These are phyloP conservation scores for Fusarium aywerte DNA, from an alignment of 2,329 filamentous ascomycete genomes.

Conservation along the genomic window DNA sequence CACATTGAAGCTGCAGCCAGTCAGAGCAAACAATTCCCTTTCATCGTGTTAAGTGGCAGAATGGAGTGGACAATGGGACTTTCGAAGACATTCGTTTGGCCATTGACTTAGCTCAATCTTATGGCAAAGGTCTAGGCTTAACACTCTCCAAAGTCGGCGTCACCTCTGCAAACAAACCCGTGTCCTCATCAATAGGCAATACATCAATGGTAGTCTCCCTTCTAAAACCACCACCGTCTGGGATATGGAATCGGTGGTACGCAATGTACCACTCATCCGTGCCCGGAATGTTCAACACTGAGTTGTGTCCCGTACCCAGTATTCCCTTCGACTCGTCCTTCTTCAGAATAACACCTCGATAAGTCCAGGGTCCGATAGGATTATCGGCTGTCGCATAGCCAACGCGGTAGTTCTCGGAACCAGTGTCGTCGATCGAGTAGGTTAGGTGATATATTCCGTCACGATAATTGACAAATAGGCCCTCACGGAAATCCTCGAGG, in stretches of 20 bases:
- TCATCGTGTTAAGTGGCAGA: no score
- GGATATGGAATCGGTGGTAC: constrained; percentile 61
- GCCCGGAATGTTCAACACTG: constrained; percentile 58
- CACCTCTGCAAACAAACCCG: constrained; percentile 53
- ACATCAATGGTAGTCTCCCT: constrained; percentile 58
- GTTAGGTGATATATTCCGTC: constrained; percentile 59
- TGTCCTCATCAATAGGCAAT: constrained; percentile 52
- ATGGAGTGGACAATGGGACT: no score
- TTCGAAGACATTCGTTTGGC: no score
- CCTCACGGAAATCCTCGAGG: constrained; percentile 56
- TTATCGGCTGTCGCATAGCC: constrained; percentile 56
- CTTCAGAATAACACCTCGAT: constrained; percentile 56
- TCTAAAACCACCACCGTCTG: constrained; percentile 56
- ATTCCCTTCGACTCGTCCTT: constrained; percentile 56
- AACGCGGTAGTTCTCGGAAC: constrained; percentile 58
- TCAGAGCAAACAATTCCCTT: no score
- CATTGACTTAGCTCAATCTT: not conserved
- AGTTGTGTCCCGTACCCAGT: constrained; percentile 59
- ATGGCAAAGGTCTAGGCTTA: constrained; percentile 1
- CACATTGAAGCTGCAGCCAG: no score
- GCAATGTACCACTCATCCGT: constrained; percentile 63
- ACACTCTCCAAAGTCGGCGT: constrained; percentile 42
- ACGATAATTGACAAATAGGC: constrained; percentile 56
- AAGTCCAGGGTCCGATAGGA: constrained; percentile 57
- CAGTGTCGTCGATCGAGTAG: constrained; percentile 60